These are phyloP conservation scores for Cyclotella baltica DNA, from an alignment of 108 stramenopile species.

Conservation along the genomic window DNA sequence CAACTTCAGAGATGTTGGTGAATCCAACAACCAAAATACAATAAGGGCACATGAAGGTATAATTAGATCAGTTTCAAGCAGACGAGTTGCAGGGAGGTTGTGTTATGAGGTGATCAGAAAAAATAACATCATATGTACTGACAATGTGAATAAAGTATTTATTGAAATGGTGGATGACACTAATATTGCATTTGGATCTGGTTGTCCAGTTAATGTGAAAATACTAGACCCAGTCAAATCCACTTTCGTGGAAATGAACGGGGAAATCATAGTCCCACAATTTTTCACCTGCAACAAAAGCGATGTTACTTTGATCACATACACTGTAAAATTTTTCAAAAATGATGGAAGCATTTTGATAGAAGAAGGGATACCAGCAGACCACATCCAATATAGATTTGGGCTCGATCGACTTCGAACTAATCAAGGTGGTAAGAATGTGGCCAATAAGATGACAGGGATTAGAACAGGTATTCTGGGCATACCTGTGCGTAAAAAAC, in stretches of 20 bases:
- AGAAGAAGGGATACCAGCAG: background rate
- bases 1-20: background rate
- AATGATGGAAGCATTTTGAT: background rate
- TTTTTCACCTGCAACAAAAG: background rate
- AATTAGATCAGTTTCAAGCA: background rate
- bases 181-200: slow-evolving; percentile 6
- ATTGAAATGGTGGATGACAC: background rate
- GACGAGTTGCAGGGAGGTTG: background rate
- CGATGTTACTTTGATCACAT: background rate
- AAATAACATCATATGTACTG: background rate
- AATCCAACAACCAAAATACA: background rate
- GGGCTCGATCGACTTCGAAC: background rate
- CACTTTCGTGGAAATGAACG: background rate
- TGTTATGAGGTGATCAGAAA: background rate
- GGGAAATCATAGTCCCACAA: background rate
- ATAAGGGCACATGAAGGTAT: background rate
- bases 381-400: background rate
- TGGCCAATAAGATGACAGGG: background rate
- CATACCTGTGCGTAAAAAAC: background rate
- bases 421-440: background rate
- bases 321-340: background rate
- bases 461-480: background rate
- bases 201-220: background rate
- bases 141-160: background rate
- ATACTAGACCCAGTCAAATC: background rate